Base-by-base conservation (phyloP, 805 yeast genomes). In the Lipomyces kockii region DNA sequence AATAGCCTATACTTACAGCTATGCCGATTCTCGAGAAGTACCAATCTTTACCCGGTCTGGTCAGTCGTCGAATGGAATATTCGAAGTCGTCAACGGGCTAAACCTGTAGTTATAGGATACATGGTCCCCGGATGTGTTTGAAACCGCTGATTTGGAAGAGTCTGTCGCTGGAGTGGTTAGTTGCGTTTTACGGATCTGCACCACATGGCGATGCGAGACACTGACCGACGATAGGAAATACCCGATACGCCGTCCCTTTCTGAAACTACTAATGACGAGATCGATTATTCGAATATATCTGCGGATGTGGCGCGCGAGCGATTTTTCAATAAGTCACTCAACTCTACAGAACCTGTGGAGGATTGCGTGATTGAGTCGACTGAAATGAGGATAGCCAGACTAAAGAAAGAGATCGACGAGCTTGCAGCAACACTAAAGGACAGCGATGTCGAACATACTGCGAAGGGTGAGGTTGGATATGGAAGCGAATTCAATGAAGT, bases 91-190 rank as follows among this genome's bases (percentile, higher is more conserved):
- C 37, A 27, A 8, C 2, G 53, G 8, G 14, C 54, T 61, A 12
- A 37, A 61, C 32, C 5, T 3, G 25, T n/a, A 32, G 35, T 37
- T 20, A 17, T 29, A 69, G 72, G 72, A 69, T 58, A 63, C 71
- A n/a, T 67, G 64, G 65, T 69, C 72, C 25, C 72, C 67, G 6
- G 70, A 66, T 22, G 67, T 69, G 22, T 69, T 59, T 32, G 72
- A 69, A 64, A 67, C 72, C 8, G 64, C 69, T 6, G 69, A 63
- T 55, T 53, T 39, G 8, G 67, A 34, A 27, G 64, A 54, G 5
- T 14, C 65, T n/a, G 22, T 22, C 29, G 55, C 60, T 17, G 56
- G 55, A 1, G 34, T 52, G 34, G 55, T 52, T 4, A n/a, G 55
- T 29, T 8, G 8, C 17, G 34, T 12, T 7, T n/a, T 25, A 14